Base-by-base conservation (phyloP, 179 eudicot species). In the Silene noctiflora region DNA sequence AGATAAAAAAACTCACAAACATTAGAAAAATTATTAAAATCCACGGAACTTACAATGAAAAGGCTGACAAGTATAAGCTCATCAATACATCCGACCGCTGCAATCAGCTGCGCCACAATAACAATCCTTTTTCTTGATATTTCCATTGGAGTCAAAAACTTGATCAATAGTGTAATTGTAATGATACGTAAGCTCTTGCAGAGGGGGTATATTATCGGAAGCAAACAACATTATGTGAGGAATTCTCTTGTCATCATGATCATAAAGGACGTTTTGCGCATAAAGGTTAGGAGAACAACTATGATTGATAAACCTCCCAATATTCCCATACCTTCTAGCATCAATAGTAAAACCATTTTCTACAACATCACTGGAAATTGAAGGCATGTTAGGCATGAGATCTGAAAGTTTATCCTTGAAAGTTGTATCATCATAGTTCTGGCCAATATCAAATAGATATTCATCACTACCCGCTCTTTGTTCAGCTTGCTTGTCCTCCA, bases 191-290 rank as follows among this genome's bases (percentile, higher is more conserved):
- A 93, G 80, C 82, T 93, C 98, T 78, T 87, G 82, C 73, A 89
- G 72, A 2, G 98, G 89, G 42, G 91, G 89, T 73, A 93, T 93
- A 74, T 88, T 87, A 66, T 89, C 94, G 2, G 87, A 85, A 14
- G 98, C 91, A 77, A 93, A 93, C 0, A 93, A 75, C 98, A 91
- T 89, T 31, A 93, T 84, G 71, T 93, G 98, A 19, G 98, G 94
- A 83, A 91, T 85, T 62, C 81, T 87, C 73, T 76, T 81, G 63
- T 91, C 91, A 1, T 86, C 91, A 7, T 93, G 90, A 84, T 93
- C 94, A 74, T 86, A 91, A 11, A 91, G 85, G 13, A 93, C 96
- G 76, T 88, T 87, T 58, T 93, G 96, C 0, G 98, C 98, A 66
- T 89, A 89, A 14, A 91, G 87, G 48, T 93, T 93, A 1, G 98